Evolutionary conservation across 441 rosid species (phyloP), one percentile per base, ranked within the genome.

Genomic region (Gossypium trilobum): DNA sequence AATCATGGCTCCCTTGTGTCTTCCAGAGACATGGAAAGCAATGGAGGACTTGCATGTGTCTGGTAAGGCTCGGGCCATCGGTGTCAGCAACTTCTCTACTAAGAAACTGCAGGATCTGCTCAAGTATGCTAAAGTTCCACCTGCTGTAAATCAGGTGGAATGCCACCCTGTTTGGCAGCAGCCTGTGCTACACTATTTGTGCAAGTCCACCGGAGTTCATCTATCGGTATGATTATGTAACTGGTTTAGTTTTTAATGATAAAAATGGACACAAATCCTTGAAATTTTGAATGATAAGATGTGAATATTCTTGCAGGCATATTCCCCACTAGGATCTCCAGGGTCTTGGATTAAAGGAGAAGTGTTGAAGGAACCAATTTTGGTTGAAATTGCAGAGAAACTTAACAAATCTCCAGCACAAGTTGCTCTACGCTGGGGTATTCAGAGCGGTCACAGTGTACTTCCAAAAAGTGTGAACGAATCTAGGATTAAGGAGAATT

Each of bases 131-230:
- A 81, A 82, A 71, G 82, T 87, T 25, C 71, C 78, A 0, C 88
- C 89, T 29, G 88, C 87, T 9, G 91, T 84, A 36, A 85, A 83
- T 76, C 91, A 85, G 80, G 89, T 83, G 8, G 91, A 85, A 70
- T 83, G 89, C 77, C 86, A 85, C 71, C 85, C 85, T 9, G 89
- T 80, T 10, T 85, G 91, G 88, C 86, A 84, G 83, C 88, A 84
- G 71, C 78, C 86, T 42, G 78, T 52, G 0, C 84, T 87, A 62
- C 91, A 84, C 61, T 58, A 75, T 23, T 77, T 84, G 50, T 87
- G 91, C 86, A 80, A 86, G 71, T 86, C 83, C n/a, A 71, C 77
- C 5, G 85, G 88, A 33, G 81, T 87, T 68, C 85, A 79, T 78
- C 78, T 87, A 74, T 73, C 89, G 68, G 91, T 87, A 76, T 1